Base-by-base conservation (phyloP, 1,139 yeast genomes). In the Magnusiomyces fungicola region DNA sequence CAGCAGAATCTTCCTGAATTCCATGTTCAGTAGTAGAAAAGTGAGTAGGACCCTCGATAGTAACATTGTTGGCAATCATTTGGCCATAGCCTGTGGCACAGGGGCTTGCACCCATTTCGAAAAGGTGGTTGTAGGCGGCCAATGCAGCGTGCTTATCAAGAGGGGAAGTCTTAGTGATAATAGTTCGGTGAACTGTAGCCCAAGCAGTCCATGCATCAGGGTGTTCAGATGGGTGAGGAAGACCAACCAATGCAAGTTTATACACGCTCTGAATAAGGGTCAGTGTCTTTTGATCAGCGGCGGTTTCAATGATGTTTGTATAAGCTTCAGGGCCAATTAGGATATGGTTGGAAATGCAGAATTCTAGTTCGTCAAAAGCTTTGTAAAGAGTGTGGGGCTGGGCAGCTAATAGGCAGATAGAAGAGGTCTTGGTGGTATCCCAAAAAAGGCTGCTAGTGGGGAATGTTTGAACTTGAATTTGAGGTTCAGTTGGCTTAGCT, bases 21-120 rank as follows among this genome's bases (percentile, higher is more conserved):
- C 18, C 5, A 22, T 54, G 49, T 24, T 45, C 48, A 21, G 54
- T 49, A 1, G 54, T 53, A 5, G 64, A 61, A 18, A 60, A 14
- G n/a, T 7, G 36, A 32, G 36, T 14, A n/a, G 5, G 55, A 18
- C 16, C n/a, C 6, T 14, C n/a, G 36, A 32, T 7, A 32, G 16
- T 14, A 9, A 32, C 39, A 36, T 36, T 36, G 47, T 58, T 54
- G 12, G 63, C 53, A 45, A 71, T 64, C 30, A 68, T 53, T 39
- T 63, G 62, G 1, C 65, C 70, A 47, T 69, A 71, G 2, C 70
- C 69, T 22, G 63, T 56, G 10, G 71, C 69, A 49, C 65, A 64
- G 2, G 74, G 74, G 29, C 56, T 54, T 3, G 65, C 58, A 5
- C 69, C 69, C 51, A 66, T 57, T 9, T 58, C 63, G 7, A 57